Base-by-base conservation (phyloP, 306 rosid genomes). In the Castanea mollissima region DNA sequence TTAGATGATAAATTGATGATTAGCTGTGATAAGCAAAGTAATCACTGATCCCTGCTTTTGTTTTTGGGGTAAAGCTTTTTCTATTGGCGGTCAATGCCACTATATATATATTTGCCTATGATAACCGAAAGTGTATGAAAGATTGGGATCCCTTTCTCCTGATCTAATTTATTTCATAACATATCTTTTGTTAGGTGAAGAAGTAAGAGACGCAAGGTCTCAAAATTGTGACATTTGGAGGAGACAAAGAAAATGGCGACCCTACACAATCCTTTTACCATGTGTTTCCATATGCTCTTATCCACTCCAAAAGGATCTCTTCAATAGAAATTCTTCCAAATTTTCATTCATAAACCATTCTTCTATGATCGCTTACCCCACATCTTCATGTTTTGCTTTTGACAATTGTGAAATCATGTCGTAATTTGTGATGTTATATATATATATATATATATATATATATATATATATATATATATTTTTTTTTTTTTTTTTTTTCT, bases 231-330 rank as follows among this genome's bases (percentile, higher is more conserved):
- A 62, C 58, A 72, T 76, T 79, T 35, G 51, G 5, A 60, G 55
- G 27, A 74, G 71, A 62, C 69, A 9, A 29, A 23, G 41, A 54
- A 51, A 74, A 68, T 34, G 59, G 73, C n/a, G 62, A 78, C 82
- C 85, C 87, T 71, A 80, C 83, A 57, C 12, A 25, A 8, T 27
- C 67, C 77, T 74, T 74, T 79, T 59, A 19, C 76, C 38, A 71
- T 70, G 25, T 58, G 15, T 35, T 65, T 32, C 12, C 49, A 34
- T 76, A 32, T 46, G 11, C 72, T 77, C 80, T 80, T 73, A 68
- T 83, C 88, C 72, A 12, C 12, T 29, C 32, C 9, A 35, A 6
- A 64, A 6, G 38, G 10, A 27, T 62, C 29, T 62, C 6, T 62
- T 29, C 41, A 12, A 1, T 9, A 20, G 3, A 29, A 63, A 27